Evolutionary conservation across 2,329 filamentous ascomycete genomes (phyloP).

Genomic region (Fusarium abutilonis): DNA sequence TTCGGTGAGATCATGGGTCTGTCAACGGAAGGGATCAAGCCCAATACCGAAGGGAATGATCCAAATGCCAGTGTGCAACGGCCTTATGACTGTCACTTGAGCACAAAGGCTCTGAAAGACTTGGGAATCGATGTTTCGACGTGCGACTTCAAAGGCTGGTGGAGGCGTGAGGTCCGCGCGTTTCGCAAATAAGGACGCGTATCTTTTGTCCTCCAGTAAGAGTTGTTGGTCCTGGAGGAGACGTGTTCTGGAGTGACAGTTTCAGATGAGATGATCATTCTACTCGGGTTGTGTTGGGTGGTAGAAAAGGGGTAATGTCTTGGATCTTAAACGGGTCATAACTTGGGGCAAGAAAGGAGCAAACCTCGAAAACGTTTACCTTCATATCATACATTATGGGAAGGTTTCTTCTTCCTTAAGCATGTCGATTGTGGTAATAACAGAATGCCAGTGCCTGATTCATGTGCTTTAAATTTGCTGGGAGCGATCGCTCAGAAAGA

Average conservation of each 20-base stretch:
- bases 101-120: conserved; percentile 76
- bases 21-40: conserved; percentile 72
- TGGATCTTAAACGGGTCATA: background rate
- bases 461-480: background rate
- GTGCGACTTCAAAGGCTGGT: conserved; percentile 82
- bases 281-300: conserved; percentile 13
- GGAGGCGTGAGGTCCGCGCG: conserved; percentile 71
- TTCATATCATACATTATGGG: background rate
- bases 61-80: conserved; percentile 76
- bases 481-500: background rate
- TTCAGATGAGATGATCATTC: conserved; percentile 10
- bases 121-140: conserved; percentile 79
- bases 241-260: conserved; percentile 10
- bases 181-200: conserved; percentile 60
- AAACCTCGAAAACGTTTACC: conserved; percentile 3
- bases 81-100: conserved; percentile 89
- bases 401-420: background rate
- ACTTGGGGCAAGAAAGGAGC: conserved; percentile 5
- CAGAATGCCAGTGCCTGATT: background rate
- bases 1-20: conserved; percentile 84
- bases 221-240: background rate
- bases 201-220: background rate
- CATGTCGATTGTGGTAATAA: background rate
- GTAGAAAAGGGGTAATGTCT: conserved; percentile 29
- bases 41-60: conserved; percentile 77